Evolutionary conservation across 2,329 filamentous ascomycete genomes (phyloP).

Genomic region (Truncatella angustata): DNA sequence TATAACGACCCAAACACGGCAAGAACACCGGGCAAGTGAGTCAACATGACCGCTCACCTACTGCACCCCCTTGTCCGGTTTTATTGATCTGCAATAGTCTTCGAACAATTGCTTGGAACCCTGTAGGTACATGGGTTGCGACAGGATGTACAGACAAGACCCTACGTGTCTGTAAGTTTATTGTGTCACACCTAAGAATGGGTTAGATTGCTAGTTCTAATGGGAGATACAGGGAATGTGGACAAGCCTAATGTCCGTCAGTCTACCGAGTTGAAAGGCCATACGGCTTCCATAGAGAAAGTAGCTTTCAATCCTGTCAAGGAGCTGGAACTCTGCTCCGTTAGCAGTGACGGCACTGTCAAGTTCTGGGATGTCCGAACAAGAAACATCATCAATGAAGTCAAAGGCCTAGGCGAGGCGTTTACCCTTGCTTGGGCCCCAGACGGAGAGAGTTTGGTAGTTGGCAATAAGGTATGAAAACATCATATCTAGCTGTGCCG

Average conservation of each 20-base stretch:
- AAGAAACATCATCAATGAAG: constrained; percentile 68
- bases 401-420: constrained; percentile 64
- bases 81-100: constrained; percentile 46
- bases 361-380: constrained; percentile 79
- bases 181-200: not conserved
- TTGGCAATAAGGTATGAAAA: constrained; percentile 65
- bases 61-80: constrained; percentile 7
- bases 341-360: constrained; percentile 70
- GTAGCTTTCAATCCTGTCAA: constrained; percentile 76
- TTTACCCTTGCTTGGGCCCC: constrained; percentile 74
- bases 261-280: constrained; percentile 72
- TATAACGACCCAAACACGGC: constrained; percentile 28
- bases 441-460: constrained; percentile 66
- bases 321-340: constrained; percentile 74
- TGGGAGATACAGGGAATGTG: constrained; percentile 60
- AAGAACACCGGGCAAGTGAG: constrained; percentile 28
- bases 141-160: constrained; percentile 72
- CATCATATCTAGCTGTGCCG: not conserved
- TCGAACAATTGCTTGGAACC: constrained; percentile 85
- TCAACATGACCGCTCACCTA: constrained; percentile 11
- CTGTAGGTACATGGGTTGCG: constrained; percentile 77
- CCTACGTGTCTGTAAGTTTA: constrained; percentile 66
- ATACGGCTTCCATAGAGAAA: constrained; percentile 66
- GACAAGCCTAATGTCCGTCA: constrained; percentile 72
- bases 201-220: not conserved